Evolutionary conservation across 2,329 filamentous ascomycete species (phyloP), one percentile per base, ranked within the genome.

Genomic region (Allantophomopsis lycopodina): DNA sequence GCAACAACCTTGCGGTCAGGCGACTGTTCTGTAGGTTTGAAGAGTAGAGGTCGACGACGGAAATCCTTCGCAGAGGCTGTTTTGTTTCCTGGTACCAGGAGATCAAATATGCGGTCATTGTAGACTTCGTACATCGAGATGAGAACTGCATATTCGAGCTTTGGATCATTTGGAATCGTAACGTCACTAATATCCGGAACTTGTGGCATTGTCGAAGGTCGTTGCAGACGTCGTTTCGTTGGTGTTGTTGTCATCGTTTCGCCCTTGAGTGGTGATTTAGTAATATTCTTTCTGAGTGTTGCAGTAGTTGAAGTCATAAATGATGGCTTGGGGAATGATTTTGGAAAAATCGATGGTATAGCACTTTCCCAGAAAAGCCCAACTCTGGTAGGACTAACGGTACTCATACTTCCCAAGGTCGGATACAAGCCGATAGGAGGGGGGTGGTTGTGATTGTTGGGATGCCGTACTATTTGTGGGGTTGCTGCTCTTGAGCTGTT

Each of bases 121-220:
- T 98, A 95, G 1, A 98, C 89, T 59, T 98, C 91, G 60, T 96
- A 96, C 88, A 98, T 98, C 40, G 87, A 94, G 16, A 98, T 71
- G 10, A 98, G 66, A 40, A 98, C 77, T 4, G 83, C 81, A 50
- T 95, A 95, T 49, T 94, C 85, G 40, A 80, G 75, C 15, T 72
- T 71, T 1, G 69, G 66, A 45, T 88, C 82, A 36, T 76, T 66
- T 0, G 75, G 68, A 0, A 93, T 68, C 4, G 70, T 64, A 34
- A 94, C 65, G 38, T 78, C 68, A 58, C 77, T 76, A 39, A 94
- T 75, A 46, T 87, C 78, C 7, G 89, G 89, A 5, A 69, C 63
- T 42, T 81, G 76, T 1, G 88, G 84, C 5, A 91, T 65, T 2
- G 69, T 66, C n/a, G 78, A 81, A 1, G 82, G 73, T 46, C 80